Evolutionary conservation across 2,329 filamentous ascomycete species (phyloP).

Genomic region (Chalaropsis ovoidea): DNA sequence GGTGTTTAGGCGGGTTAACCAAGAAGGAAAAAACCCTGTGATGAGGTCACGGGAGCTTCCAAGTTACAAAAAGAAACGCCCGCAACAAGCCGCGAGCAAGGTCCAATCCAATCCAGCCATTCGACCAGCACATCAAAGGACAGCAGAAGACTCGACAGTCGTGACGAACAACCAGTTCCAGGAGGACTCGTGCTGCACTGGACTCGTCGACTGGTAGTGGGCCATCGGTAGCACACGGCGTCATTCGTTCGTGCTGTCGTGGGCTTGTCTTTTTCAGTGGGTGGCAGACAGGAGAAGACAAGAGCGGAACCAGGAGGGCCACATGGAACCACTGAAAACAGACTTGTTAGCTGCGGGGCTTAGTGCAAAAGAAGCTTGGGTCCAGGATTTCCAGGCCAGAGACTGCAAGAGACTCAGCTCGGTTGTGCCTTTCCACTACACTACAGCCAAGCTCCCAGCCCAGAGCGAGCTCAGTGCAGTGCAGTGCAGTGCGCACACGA

Average conservation of each 20-base stretch:
- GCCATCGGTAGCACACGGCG: not conserved
- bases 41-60: constrained; percentile 3
- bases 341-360: too few relatives aligned
- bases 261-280: not conserved
- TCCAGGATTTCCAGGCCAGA: too few relatives aligned
- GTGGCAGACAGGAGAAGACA: not conserved
- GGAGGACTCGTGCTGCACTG: not conserved
- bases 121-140: not conserved
- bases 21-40: constrained; percentile 3
- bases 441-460: too few relatives aligned
- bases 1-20: not conserved
- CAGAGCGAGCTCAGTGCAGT: too few relatives aligned
- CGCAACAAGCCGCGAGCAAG: not conserved
- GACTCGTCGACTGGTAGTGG: not conserved
- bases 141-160: not conserved
- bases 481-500: not conserved
- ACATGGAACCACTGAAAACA: too few relatives aligned
- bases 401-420: too few relatives aligned
- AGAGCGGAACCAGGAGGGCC: too few relatives aligned
- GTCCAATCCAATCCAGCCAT: not conserved
- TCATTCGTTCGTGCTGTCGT: not conserved
- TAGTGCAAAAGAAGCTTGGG: too few relatives aligned
- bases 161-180: not conserved
- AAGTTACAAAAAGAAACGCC: not conserved
- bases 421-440: too few relatives aligned